phyloP scores from a whole-genome alignment of 2,329 filamentous ascomycete genomes.

The Penicillium rolfsii region DNA sequence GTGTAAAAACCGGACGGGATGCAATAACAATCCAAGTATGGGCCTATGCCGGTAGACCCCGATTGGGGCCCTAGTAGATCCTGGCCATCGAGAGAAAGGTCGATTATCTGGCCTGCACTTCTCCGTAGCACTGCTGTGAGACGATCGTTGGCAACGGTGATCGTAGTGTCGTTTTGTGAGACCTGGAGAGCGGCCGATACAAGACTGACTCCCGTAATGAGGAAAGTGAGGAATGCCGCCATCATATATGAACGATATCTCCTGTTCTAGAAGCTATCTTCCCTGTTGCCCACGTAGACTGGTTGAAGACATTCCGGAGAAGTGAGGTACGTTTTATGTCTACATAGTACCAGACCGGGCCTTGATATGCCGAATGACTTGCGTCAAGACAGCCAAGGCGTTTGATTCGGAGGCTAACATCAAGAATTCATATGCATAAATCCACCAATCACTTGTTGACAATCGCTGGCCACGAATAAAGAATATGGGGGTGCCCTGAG shows the following conservation, averaged over 20 bases:
- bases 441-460: background rate
- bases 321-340: background rate
- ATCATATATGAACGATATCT: background rate
- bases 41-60: conserved; percentile 56
- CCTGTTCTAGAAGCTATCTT: background rate
- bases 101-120: conserved; percentile 46
- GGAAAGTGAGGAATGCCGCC: background rate
- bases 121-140: conserved; percentile 52
- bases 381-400: background rate
- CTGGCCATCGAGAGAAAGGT: conserved; percentile 52
- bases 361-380: background rate
- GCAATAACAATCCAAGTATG: conserved; percentile 68
- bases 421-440: background rate
- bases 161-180: conserved; percentile 25
- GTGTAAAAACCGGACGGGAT: conserved; percentile 63
- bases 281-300: background rate
- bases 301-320: background rate
- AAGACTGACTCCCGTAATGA: conserved; percentile 13
- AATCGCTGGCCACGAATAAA: background rate
- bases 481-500: background rate
- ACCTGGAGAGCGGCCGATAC: conserved; percentile 25
- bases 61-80: conserved; percentile 55
- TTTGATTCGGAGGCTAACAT: background rate
- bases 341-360: background rate
- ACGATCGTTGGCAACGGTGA: conserved; percentile 49